These are phyloP conservation scores for Suillus spraguei DNA, from an alignment of 768 basidiomycete genomes.

Conservation along the genomic window DNA sequence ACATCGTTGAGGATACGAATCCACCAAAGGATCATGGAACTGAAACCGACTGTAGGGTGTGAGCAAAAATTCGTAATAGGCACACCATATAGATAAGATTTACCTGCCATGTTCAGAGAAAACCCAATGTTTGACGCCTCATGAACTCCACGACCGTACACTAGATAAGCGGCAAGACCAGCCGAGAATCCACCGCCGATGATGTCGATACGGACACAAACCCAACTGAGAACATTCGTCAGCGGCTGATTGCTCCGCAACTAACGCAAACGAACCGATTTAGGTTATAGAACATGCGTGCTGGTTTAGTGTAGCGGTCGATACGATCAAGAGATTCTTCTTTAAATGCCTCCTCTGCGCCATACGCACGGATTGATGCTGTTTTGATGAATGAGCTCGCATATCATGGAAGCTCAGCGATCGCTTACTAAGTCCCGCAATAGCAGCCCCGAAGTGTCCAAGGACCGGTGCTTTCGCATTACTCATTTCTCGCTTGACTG, in stretches of 20 bases:
- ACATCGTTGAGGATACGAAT: conserved; percentile 47
- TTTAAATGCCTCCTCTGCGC: conserved; percentile 47
- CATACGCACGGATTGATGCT: conserved; percentile 56
- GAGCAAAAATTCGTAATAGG: not conserved
- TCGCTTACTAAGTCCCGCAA: conserved; percentile 47
- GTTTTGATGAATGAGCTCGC: not conserved
- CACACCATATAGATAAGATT: not conserved
- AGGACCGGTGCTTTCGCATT: conserved; percentile 51
- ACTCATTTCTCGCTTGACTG: conserved; percentile 59
- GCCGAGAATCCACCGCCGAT: conserved; percentile 55
- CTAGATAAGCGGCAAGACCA: conserved; percentile 51
- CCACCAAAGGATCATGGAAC: conserved; percentile 54
- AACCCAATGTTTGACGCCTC: conserved; percentile 44
- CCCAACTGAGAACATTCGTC: conserved; percentile 38
- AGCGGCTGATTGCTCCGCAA: not conserved
- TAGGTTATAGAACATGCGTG: conserved; percentile 48
- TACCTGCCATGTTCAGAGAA: conserved; percentile 44
- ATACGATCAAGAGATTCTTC: conserved; percentile 46
- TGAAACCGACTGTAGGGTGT: conserved; percentile 49
- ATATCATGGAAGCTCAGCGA: not conserved
- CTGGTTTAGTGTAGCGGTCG: conserved; percentile 47
- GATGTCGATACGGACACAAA: conserved; percentile 55
- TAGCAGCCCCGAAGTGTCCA: conserved; percentile 53
- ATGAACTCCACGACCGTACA: conserved; percentile 45
- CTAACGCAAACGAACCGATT: conserved; percentile 37